A percentile compares a stretch with the other conserved stretches of the same genome.
These are phyloP conservation scores for Caryopteris hybrid DNA, from an alignment of 305 asterid genomes.

Conservation along the genomic window DNA sequence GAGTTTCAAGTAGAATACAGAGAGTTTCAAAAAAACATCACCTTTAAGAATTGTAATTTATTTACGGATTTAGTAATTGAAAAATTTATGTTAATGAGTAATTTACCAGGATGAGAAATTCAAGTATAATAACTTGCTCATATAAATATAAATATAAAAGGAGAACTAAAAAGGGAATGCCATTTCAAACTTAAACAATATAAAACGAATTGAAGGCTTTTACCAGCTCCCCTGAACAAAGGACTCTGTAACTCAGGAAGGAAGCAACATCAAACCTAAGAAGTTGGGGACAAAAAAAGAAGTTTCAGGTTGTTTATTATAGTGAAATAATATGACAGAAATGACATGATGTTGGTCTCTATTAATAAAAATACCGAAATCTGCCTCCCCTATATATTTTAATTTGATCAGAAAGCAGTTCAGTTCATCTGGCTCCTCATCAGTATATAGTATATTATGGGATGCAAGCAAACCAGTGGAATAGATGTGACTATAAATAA, in stretches of 20 bases:
- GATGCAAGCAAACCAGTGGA: not conserved
- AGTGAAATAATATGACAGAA: not conserved
- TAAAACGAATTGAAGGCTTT: constrained; percentile 16
- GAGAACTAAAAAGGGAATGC: not conserved
- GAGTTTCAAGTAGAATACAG: not conserved
- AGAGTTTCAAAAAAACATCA: not conserved
- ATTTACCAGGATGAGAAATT: not conserved
- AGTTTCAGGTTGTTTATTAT: not conserved
- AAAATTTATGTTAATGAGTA: not conserved
- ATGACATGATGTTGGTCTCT: not conserved
- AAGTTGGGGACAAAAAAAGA: constrained; percentile 16
- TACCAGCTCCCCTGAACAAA: constrained; percentile 61
- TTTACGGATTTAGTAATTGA: not conserved
- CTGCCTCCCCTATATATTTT: not conserved
- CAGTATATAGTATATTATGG: too few relatives aligned
- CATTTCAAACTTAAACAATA: not conserved
- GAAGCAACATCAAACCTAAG: constrained; percentile 71
- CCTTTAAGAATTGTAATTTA: not conserved
- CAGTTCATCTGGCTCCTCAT: not conserved
- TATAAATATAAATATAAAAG: not conserved
- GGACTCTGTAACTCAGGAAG: constrained; percentile 52
- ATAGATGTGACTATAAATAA: not conserved
- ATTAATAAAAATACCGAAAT: not conserved
- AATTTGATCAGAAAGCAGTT: not conserved
- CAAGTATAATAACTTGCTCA: not conserved